Conservation (phyloP, 768 basidiomycete genomes). For the Phylloporus rhodoxanthus region DNA sequence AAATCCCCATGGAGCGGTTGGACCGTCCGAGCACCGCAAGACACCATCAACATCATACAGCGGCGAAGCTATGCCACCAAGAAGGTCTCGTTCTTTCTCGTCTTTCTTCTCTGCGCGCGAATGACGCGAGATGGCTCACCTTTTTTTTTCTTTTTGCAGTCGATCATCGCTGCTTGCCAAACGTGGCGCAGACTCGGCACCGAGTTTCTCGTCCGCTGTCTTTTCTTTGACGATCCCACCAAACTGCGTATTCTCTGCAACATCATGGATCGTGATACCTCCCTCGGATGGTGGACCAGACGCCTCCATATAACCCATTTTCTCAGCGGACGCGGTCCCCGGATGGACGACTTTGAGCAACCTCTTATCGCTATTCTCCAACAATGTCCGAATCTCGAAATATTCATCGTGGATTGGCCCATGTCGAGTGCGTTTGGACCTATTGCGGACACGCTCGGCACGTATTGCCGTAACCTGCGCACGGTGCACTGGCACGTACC, state of each 20-base stretch:
- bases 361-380: constrained; percentile 54
- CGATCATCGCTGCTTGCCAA: constrained; percentile 63
- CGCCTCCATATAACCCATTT: constrained; percentile 65
- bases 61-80: constrained; percentile 58
- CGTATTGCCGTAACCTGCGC: constrained; percentile 46
- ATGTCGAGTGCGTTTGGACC: constrained; percentile 54
- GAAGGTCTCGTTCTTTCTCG: constrained; percentile 40
- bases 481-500: constrained; percentile 60
- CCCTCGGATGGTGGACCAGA: constrained; percentile 65
- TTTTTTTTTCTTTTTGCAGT: constrained; percentile 31
- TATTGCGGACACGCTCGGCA: constrained; percentile 58
- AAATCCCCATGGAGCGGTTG: constrained; percentile 44
- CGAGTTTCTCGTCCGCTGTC: constrained; percentile 62
- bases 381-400: constrained; percentile 68
- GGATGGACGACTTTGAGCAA: constrained; percentile 45
- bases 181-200: constrained; percentile 56
- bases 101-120: not conserved
- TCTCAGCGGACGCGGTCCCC: constrained; percentile 35
- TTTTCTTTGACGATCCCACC: constrained; percentile 59
- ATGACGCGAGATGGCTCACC: not conserved
- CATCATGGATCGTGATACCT: constrained; percentile 46
- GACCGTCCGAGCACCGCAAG: constrained; percentile 54
- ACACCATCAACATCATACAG: constrained; percentile 54
- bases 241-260: constrained; percentile 48
- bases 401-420: constrained; percentile 65